Base-by-base conservation (phyloP, 257 asterid species). In the Solanum pimpinellifolium region DNA sequence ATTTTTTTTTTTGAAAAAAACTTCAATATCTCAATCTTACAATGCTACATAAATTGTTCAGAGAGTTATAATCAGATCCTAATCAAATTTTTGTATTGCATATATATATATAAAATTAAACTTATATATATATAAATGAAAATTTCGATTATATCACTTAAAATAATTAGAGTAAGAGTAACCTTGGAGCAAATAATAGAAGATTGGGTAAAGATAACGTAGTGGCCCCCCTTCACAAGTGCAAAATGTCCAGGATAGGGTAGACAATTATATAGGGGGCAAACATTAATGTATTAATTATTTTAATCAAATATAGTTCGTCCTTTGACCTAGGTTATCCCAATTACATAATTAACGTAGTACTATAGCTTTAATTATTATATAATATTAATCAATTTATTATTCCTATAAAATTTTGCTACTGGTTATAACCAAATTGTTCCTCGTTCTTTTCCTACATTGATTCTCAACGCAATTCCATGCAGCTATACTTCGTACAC, bases 401-500 rank as follows among this genome's bases (percentile, higher is more conserved):
- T 29, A 18, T 31, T 66, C 35, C 42, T 31, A 31, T 27, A 29
- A 80, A 80, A 29, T 16, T 76, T 60, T 83, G 41, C 47, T 20
- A 81, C n/a, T 73, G 69, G 86, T 13, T 27, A 3, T 35, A 5
- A 33, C 29, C 23, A 27, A 25, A 60, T 62, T 25, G 35, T 77
- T 88, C 91, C 85, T 92, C 85, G 93, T 90, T 83, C 85, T 85
- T 68, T 84, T 86, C 92, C 89, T 91, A 88, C 89, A 90, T 91
- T 90, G 93, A 91, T 91, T 86, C 89, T 86, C 74, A 87, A 83
- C 94, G 95, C 93, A 93, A 92, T 89, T 87, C 93, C 93, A 92
- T 90, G 96, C 92, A 87, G 70, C 87, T 76, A 56, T 56, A 90
- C 91, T 85, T 91, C 95, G 96, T 93, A 90, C 93, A 85, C 90